A percentile compares a stretch with the other conserved stretches of the same genome.
Conservation (phyloP, 148 eudicot species). For the Gaultheria prostrata region DNA sequence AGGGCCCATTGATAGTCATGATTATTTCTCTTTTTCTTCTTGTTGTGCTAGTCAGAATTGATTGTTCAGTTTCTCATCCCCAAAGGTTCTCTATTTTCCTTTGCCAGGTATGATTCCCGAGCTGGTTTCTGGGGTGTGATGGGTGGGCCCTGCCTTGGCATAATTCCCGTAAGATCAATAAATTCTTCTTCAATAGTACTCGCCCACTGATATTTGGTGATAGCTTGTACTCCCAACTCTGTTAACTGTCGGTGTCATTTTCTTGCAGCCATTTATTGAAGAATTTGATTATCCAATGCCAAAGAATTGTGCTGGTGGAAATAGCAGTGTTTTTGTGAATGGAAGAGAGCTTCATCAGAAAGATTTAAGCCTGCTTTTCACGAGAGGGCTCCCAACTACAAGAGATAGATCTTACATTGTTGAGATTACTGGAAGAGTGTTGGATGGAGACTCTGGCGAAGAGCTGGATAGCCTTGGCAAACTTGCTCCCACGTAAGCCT, state of each 20-base stretch:
- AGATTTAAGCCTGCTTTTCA: slow-evolving; percentile 66
- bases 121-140: slow-evolving; percentile 99
- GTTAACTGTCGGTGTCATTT: neutral
- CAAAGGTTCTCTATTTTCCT: slow-evolving; percentile 10
- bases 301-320: slow-evolving; percentile 78
- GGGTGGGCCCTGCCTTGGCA: slow-evolving; percentile 97
- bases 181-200: neutral
- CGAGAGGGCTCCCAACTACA: slow-evolving; percentile 74
- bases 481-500: slow-evolving; percentile 96
- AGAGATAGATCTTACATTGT: slow-evolving; percentile 64
- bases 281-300: slow-evolving; percentile 83
- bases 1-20: neutral
- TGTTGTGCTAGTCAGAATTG: neutral
- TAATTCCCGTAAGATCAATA: slow-evolving; percentile 73
- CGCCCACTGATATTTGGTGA: neutral
- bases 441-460: slow-evolving; percentile 80
- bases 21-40: neutral
- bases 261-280: slow-evolving; percentile 79
- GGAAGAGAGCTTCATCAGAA: slow-evolving; percentile 90
- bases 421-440: slow-evolving; percentile 79
- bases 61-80: neutral
- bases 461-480: slow-evolving; percentile 91
- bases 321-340: slow-evolving; percentile 70
- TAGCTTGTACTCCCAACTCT: neutral
- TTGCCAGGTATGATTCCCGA: slow-evolving; percentile 77